phyloP scores from a whole-genome alignment of 768 basidiomycete genomes.

The Trametes punicea region DNA sequence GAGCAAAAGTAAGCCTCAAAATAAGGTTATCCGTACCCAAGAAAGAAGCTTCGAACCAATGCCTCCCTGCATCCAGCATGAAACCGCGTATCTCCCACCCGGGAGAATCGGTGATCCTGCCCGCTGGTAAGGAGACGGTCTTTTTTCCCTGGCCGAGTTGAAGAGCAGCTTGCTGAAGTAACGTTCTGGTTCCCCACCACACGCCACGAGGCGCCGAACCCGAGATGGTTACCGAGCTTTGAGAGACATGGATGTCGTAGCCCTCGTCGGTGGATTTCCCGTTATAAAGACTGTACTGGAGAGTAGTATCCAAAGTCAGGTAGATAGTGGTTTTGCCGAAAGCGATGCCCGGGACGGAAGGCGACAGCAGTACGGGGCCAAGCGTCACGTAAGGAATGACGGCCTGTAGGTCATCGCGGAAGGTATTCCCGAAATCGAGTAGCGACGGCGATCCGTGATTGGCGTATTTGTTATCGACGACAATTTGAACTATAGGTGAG shows the following conservation, averaged over 20 bases:
- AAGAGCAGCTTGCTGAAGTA: constrained; percentile 39
- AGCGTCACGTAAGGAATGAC: constrained; percentile 31
- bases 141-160: constrained; percentile 21
- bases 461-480: constrained; percentile 35
- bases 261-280: constrained; percentile 37
- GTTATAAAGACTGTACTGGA: constrained; percentile 35
- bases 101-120: constrained; percentile 37
- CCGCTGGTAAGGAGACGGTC: constrained; percentile 29
- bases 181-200: constrained; percentile 45
- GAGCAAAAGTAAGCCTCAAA: background rate
- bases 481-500: constrained; percentile 30
- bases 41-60: constrained; percentile 41
- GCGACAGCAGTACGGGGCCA: constrained; percentile 14
- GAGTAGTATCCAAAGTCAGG: constrained; percentile 29
- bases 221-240: constrained; percentile 31
- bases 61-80: constrained; percentile 46
- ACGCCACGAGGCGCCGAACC: constrained; percentile 34
- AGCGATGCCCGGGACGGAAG: constrained; percentile 13
- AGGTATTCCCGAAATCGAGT: constrained; percentile 35
- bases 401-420: constrained; percentile 34
- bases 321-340: constrained; percentile 25
- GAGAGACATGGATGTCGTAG: constrained; percentile 36
- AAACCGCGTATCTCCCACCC: constrained; percentile 45
- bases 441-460: constrained; percentile 31
- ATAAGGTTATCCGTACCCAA: constrained; percentile 20